phyloP scores from a whole-genome alignment of 495 filamentous ascomycete genomes.

The Podospora comata region DNA sequence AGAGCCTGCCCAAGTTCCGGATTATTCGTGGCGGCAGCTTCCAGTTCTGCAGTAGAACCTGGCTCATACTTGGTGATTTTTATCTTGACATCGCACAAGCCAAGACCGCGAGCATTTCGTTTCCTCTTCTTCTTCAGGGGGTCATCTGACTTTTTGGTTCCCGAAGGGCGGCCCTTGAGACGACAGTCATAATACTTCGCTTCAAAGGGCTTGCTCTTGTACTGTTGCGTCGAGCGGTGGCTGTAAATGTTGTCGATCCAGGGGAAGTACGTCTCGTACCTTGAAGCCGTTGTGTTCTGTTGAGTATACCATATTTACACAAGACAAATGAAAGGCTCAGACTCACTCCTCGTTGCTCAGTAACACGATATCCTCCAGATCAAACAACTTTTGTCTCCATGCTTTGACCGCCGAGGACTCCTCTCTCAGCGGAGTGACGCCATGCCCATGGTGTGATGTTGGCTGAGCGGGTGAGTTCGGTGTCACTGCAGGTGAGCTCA shows the following conservation, averaged over 20 bases:
- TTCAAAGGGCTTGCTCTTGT: constrained; percentile 79
- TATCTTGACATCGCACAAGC: constrained; percentile 89
- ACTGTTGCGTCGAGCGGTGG: constrained; percentile 80
- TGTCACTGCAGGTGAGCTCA: neutral
- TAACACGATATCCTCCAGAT: constrained; percentile 70
- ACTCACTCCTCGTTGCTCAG: constrained; percentile 78
- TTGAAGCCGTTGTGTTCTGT: constrained; percentile 29
- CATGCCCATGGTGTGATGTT: neutral
- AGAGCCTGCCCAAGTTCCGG: constrained; percentile 12
- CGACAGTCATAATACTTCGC: constrained; percentile 92
- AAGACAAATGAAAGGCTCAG: neutral
- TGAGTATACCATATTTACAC: constrained; percentile 9
- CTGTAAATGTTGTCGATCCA: constrained; percentile 92
- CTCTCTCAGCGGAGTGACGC: neutral
- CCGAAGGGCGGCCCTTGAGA: constrained; percentile 78
- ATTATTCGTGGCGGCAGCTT: constrained; percentile 22
- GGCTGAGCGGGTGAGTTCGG: neutral
- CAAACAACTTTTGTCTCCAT: constrained; percentile 75
- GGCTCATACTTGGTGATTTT: constrained; percentile 84
- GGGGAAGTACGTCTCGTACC: constrained; percentile 84
- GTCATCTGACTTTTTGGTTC: constrained; percentile 79
- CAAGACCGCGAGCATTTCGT: constrained; percentile 68
- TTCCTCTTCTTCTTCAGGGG: constrained; percentile 89
- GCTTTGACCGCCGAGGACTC: constrained; percentile 26
- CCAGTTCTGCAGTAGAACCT: constrained; percentile 43